A percentile compares a stretch with the other conserved stretches of the same genome.
Evolutionary conservation across 768 basidiomycete species (phyloP).

Genomic region (Psilocybe sp.): DNA sequence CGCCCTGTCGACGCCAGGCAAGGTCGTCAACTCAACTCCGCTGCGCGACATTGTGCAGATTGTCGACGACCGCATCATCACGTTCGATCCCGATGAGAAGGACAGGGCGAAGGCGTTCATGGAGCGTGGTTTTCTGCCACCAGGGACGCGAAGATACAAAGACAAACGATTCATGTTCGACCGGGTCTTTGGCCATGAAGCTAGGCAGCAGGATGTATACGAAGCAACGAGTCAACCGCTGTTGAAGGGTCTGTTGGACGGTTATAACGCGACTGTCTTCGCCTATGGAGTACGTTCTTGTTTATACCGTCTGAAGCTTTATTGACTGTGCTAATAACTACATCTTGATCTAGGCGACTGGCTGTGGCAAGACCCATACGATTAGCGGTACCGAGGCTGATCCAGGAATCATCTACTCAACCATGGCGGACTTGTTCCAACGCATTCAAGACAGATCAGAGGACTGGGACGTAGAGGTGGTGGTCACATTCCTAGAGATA

Average conservation of each 20-base stretch:
- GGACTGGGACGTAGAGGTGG: constrained; percentile 83
- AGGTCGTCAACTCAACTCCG: constrained; percentile 49
- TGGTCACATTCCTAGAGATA: constrained; percentile 96
- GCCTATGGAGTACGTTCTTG: constrained; percentile 85
- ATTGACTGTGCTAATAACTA: background rate
- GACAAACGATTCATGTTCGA: constrained; percentile 98
- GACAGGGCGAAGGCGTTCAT: constrained; percentile 77
- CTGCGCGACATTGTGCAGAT: constrained; percentile 82
- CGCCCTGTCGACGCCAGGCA: constrained; percentile 69
- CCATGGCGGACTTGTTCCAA: constrained; percentile 96
- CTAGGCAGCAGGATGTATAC: constrained; percentile 85
- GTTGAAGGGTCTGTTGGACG: constrained; percentile 82
- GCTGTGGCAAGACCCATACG: constrained; percentile 99
- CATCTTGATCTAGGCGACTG: constrained; percentile 74
- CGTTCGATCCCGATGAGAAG: constrained; percentile 94
- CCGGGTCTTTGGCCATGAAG: constrained; percentile 79
- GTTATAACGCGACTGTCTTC: constrained; percentile 96
- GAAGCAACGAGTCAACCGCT: constrained; percentile 83
- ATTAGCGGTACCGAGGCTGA: constrained; percentile 89
- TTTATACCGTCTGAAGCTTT: background rate
- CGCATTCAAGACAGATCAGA: constrained; percentile 85
- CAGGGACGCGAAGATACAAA: constrained; percentile 91
- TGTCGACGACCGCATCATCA: constrained; percentile 91
- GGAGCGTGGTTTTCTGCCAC: constrained; percentile 81
- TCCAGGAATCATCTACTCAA: constrained; percentile 93